A percentile compares a stretch with the other conserved stretches of the same genome.
phyloP scores from a whole-genome alignment of 1,284 basidiomycete genomes.

The Ustilago shanxiensis region DNA sequence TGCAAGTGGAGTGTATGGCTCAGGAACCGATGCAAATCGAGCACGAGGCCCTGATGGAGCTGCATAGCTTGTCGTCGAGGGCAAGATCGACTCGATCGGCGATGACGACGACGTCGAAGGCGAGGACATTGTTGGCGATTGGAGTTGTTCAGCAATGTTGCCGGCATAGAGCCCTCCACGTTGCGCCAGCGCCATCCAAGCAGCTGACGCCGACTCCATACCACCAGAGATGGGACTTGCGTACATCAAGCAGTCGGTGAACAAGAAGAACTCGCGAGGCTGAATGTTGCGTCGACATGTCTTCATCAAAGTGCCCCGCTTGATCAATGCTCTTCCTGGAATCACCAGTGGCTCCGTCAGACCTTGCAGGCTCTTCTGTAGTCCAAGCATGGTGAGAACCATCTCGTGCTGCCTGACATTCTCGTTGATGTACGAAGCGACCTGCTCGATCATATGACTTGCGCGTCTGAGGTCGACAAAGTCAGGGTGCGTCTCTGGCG shows the following conservation, averaged over 20 bases:
- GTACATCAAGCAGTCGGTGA: conserved; percentile 67
- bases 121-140: conserved; percentile 40
- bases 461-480: conserved; percentile 49
- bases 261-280: conserved; percentile 67
- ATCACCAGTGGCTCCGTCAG: conserved; percentile 64
- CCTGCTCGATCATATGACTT: conserved; percentile 60
- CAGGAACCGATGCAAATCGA: conserved; percentile 26
- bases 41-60: conserved; percentile 19
- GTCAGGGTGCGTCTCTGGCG: conserved; percentile 61
- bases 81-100: conserved; percentile 72
- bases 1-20: conserved; percentile 46
- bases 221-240: conserved; percentile 58
- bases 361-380: conserved; percentile 63
- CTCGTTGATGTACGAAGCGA: conserved; percentile 67
- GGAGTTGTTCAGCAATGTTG: conserved; percentile 11
- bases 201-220: conserved; percentile 59
- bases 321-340: conserved; percentile 64
- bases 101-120: conserved; percentile 77
- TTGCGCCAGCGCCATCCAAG: conserved; percentile 74
- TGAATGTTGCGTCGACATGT: conserved; percentile 67
- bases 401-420: conserved; percentile 68
- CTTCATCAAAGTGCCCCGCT: conserved; percentile 65
- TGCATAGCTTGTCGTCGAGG: conserved; percentile 11
- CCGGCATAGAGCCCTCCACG: conserved; percentile 73
- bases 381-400: conserved; percentile 62